These are phyloP conservation scores for Triglochin maritima DNA, from an alignment of 106 monocot genomes.

Conservation along the genomic window DNA sequence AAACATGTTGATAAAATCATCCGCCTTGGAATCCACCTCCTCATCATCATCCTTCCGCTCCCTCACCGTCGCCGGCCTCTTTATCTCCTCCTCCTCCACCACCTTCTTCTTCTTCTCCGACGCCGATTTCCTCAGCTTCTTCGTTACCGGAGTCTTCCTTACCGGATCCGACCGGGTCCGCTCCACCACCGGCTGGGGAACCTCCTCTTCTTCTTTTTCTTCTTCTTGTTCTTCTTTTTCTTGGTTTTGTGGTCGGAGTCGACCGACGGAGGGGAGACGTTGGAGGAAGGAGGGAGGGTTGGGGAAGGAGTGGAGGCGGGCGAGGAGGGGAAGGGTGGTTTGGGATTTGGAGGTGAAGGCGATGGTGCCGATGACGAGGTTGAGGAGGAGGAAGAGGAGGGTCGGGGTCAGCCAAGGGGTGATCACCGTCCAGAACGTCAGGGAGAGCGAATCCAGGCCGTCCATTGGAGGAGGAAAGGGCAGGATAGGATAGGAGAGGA, in stretches of 20 bases:
- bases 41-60: not conserved
- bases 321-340: not conserved
- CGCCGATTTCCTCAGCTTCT: conserved; percentile 3
- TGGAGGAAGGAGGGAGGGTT: not conserved
- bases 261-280: not conserved
- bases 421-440: conserved; percentile 8
- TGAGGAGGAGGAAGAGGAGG: conserved; percentile 73
- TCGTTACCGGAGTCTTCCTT: conserved; percentile 13
- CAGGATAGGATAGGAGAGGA: no score
- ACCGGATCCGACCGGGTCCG: not conserved
- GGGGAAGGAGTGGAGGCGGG: not conserved
- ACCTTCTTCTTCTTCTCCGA: not conserved
- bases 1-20: conserved; percentile 80
- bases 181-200: not conserved
- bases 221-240: not conserved
- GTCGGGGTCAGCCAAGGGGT: conserved; percentile 50
- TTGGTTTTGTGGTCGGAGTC: not conserved
- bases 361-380: conserved; percentile 78
- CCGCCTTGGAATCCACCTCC: conserved; percentile 57
- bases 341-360: conserved; percentile 42
- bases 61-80: conserved; percentile 22
- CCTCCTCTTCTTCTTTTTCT: not conserved
- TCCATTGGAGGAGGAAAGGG: no score
- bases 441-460: no score
- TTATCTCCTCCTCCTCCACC: conserved; percentile 4